phyloP scores from a whole-genome alignment of 2,329 filamentous ascomycete species.

The Zymoseptoria ardabiliae region DNA sequence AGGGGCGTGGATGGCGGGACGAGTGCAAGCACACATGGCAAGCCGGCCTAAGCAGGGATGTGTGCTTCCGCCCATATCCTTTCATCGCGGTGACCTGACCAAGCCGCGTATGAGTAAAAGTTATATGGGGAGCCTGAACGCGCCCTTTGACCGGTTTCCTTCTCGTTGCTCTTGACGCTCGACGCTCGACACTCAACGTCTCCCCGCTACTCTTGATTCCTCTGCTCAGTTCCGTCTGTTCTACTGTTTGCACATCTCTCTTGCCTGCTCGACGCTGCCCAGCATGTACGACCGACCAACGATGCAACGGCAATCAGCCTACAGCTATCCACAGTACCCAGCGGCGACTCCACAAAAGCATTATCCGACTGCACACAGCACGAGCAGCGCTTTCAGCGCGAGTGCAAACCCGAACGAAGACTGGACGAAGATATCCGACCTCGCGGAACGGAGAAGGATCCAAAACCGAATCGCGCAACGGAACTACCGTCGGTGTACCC shows the following conservation, averaged over 20 bases:
- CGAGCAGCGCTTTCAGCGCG: constrained; percentile 89
- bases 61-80: constrained; percentile 17
- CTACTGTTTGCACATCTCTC: neutral
- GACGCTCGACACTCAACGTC: constrained; percentile 2
- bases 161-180: constrained; percentile 4
- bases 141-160: constrained; percentile 9
- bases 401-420: constrained; percentile 95
- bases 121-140: constrained; percentile 16
- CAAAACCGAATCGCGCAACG: constrained; percentile 97
- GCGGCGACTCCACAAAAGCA: constrained; percentile 45
- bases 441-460: constrained; percentile 86
- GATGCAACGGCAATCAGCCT: constrained; percentile 41
- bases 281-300: constrained; percentile 22
- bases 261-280: neutral
- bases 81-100: constrained; percentile 12
- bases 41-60: constrained; percentile 13
- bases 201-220: neutral
- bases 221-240: neutral
- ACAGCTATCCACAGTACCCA: constrained; percentile 34
- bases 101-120: constrained; percentile 5
- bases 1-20: constrained; percentile 7
- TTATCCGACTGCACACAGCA: constrained; percentile 65
- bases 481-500: constrained; percentile 71
- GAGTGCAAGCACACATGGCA: constrained; percentile 10
- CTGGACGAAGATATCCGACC: constrained; percentile 98